Conservation (phyloP, 179 eudicot species). For the Pouteria campechiana region DNA sequence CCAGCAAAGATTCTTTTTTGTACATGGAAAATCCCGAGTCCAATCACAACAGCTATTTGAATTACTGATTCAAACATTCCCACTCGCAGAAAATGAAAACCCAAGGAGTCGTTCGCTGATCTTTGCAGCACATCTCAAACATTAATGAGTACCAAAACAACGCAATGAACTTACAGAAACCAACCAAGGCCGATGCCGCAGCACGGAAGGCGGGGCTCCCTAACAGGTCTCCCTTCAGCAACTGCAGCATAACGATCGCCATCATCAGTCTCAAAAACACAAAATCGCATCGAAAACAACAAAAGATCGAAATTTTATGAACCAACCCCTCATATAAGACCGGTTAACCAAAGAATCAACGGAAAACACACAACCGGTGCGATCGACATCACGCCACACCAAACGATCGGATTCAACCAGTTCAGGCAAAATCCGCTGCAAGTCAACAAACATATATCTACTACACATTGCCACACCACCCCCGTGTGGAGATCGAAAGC, state of each 20-base stretch:
- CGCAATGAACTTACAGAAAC: constrained; percentile 87
- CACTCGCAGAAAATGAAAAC: too few species aligned
- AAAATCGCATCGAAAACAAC: not conserved
- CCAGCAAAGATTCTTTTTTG: too few species aligned
- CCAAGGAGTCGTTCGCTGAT: too few species aligned
- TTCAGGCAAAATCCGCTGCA: too few species aligned
- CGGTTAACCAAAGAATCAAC: too few species aligned
- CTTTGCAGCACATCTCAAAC: too few species aligned
- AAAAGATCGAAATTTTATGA: not conserved
- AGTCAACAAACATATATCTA: not conserved
- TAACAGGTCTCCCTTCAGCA: constrained; percentile 67
- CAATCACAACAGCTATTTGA: too few species aligned
- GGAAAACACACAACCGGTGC: not conserved
- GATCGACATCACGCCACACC: too few species aligned
- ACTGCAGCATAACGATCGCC: constrained; percentile 52
- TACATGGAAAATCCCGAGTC: too few species aligned
- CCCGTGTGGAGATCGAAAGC: not conserved
- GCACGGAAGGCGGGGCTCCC: constrained; percentile 71
- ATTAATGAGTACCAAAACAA: too few species aligned
- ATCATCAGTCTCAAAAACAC: not conserved
- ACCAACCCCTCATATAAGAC: not conserved
- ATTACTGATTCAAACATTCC: too few species aligned
- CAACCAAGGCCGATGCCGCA: constrained; percentile 93
- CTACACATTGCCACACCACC: not conserved
- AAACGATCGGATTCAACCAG: too few species aligned